Evolutionary conservation across 2,329 filamentous ascomycete species (phyloP).

Genomic region (Tolypocladium amazonense): DNA sequence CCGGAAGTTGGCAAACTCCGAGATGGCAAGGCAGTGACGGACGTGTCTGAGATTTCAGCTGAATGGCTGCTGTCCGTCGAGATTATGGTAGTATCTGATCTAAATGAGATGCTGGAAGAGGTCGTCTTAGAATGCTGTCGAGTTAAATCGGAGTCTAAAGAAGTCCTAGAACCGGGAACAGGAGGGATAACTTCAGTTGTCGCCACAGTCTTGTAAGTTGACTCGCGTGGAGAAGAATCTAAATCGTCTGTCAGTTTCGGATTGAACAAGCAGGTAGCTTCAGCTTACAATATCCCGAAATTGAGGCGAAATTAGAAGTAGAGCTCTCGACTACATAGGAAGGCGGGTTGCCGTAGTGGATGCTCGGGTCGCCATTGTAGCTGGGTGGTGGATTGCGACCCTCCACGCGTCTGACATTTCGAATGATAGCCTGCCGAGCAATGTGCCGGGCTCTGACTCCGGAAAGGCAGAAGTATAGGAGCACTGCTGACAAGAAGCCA

Average conservation of each 20-base stretch:
- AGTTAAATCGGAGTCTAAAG: background rate
- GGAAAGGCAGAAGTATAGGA: conserved; percentile 8
- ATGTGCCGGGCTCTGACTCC: background rate
- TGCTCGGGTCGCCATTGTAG: conserved; percentile 8
- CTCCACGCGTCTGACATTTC: background rate
- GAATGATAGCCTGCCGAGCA: background rate
- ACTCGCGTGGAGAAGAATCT: conserved; percentile 1
- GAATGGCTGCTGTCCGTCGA: background rate
- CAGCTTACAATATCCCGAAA: conserved; percentile 5
- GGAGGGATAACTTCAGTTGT: background rate
- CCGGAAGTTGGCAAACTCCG: background rate
- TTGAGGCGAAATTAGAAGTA: background rate
- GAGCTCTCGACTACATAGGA: conserved; percentile 10
- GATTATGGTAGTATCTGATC: background rate
- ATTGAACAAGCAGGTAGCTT: background rate
- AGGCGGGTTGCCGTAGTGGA: conserved; percentile 8
- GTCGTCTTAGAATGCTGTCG: background rate
- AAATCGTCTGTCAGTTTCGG: background rate
- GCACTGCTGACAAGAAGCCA: conserved; percentile 21
- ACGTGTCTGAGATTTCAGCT: background rate
- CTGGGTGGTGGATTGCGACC: conserved; percentile 4
- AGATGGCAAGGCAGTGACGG: background rate
- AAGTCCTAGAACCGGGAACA: background rate
- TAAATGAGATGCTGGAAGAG: background rate
- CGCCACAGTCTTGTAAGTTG: background rate